Evolutionary conservation across 805 yeast genomes (phyloP).

Genomic region (Kodamaea lidongshanica): DNA sequence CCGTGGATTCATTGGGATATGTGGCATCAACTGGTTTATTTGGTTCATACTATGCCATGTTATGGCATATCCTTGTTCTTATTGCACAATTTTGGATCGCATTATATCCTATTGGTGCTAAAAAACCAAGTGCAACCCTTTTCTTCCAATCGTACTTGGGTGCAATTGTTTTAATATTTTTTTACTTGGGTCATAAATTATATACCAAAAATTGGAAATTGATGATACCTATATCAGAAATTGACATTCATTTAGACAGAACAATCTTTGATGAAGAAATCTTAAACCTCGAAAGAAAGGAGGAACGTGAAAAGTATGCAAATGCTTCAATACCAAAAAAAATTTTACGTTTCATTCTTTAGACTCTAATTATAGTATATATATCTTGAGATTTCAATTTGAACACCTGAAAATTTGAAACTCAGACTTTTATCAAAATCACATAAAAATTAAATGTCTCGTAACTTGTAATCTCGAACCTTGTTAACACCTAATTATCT

Average conservation of each 20-base stretch:
- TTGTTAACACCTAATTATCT: too few species aligned
- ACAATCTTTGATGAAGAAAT: slow-evolving; percentile 31
- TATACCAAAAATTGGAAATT: slow-evolving; percentile 27
- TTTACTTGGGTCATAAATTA: slow-evolving; percentile 30
- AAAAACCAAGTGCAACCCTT: slow-evolving; percentile 20
- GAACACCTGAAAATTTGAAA: too few species aligned
- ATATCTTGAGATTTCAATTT: too few species aligned
- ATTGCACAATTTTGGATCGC: slow-evolving; percentile 43
- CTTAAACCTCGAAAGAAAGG: slow-evolving; percentile 23
- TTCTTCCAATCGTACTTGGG: slow-evolving; percentile 33
- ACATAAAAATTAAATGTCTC: too few species aligned
- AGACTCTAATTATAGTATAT: too few species aligned
- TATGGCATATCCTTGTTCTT: slow-evolving; percentile 28
- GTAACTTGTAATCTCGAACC: too few species aligned
- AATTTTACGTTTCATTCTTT: too few species aligned
- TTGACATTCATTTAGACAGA: slow-evolving; percentile 26
- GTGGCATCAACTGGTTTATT: slow-evolving; percentile 34
- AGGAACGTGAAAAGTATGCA: slow-evolving; percentile 10
- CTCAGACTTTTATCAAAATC: too few species aligned
- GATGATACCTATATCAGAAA: slow-evolving; percentile 21
- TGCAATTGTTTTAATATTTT: slow-evolving; percentile 25
- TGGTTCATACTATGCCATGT: slow-evolving; percentile 33
- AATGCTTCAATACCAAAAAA: slow-evolving; percentile 8
- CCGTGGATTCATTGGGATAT: slow-evolving; percentile 26
- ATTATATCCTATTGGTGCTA: slow-evolving; percentile 30